A percentile compares a stretch with the other conserved stretches of the same genome.
These are phyloP conservation scores for Penicillium bovifimosum DNA, from an alignment of 495 filamentous ascomycete species.

Conservation along the genomic window DNA sequence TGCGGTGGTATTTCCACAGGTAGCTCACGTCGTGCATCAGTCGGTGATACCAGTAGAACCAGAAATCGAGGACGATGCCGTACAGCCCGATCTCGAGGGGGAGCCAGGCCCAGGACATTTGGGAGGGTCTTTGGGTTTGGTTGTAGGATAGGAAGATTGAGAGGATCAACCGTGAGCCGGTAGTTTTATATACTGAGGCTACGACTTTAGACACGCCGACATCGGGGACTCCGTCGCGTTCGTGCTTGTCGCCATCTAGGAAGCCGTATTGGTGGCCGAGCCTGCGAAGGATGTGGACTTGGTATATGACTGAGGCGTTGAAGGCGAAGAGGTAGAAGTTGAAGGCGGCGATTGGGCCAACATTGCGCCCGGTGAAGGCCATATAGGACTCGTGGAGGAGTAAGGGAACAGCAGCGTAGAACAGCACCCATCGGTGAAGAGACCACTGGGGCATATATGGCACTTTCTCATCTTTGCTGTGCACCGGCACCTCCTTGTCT, in stretches of 20 bases:
- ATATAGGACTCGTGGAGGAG: constrained; percentile 32
- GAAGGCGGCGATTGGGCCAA: constrained; percentile 30
- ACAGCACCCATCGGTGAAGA: constrained; percentile 35
- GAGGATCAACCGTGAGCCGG: constrained; percentile 27
- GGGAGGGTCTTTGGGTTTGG: constrained; percentile 12
- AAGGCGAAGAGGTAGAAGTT: constrained; percentile 35
- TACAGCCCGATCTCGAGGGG: constrained; percentile 37
- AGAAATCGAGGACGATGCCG: constrained; percentile 41
- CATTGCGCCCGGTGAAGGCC: constrained; percentile 24
- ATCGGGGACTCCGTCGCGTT: constrained; percentile 28
- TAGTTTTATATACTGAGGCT: constrained; percentile 28
- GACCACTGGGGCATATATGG: constrained; percentile 37
- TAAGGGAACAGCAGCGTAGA: constrained; percentile 34
- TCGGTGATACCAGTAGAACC: constrained; percentile 44
- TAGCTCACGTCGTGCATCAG: constrained; percentile 38
- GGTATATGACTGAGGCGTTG: constrained; percentile 33
- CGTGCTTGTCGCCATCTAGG: constrained; percentile 29
- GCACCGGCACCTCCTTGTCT: constrained; percentile 32
- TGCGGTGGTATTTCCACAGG: constrained; percentile 41
- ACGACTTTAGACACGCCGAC: constrained; percentile 28
- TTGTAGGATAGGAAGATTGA: constrained; percentile 25
- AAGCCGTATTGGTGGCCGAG: constrained; percentile 29
- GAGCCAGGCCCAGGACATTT: constrained; percentile 47
- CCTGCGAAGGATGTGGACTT: constrained; percentile 28
- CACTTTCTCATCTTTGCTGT: constrained; percentile 34